Conservation (phyloP, 192 early-diverging fungal species). For the Umbelopsis sp. region DNA sequence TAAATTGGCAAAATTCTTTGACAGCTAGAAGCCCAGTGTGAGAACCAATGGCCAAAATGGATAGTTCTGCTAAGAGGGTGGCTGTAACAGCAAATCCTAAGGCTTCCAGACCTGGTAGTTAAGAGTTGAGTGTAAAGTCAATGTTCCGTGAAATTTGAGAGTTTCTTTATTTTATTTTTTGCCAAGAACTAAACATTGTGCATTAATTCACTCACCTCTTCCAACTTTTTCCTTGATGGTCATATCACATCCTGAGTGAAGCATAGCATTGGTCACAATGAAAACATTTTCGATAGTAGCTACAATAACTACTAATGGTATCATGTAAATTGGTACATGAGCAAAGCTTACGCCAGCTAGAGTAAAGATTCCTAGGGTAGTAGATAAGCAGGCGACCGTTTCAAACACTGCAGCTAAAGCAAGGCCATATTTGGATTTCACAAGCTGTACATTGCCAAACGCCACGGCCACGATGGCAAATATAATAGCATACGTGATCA, state of each 20-base stretch:
- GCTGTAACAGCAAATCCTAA: constrained; percentile 69
- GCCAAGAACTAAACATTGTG: too few relatives aligned
- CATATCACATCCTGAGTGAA: constrained; percentile 67
- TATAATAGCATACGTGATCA: constrained; percentile 55
- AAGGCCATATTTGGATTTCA: constrained; percentile 77
- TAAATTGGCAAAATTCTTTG: constrained; percentile 78
- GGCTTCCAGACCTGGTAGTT: constrained; percentile 52
- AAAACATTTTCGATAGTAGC: constrained; percentile 81
- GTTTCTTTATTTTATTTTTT: neutral
- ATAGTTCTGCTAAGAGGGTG: constrained; percentile 56
- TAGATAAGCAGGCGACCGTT: constrained; percentile 60
- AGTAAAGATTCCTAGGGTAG: constrained; percentile 66
- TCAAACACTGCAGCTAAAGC: constrained; percentile 69
- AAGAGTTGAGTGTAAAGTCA: neutral
- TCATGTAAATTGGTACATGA: constrained; percentile 65
- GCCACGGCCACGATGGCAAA: constrained; percentile 72
- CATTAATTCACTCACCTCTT: constrained; percentile 36
- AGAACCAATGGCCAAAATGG: constrained; percentile 58
- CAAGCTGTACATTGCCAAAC: constrained; percentile 64
- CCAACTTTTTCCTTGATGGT: constrained; percentile 75
- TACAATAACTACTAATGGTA: constrained; percentile 70
- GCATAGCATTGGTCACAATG: constrained; percentile 71
- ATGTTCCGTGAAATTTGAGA: neutral
- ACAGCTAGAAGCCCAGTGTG: constrained; percentile 60
- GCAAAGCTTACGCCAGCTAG: constrained; percentile 58